phyloP scores from a whole-genome alignment of 2,329 filamentous ascomycete species.

The Nothomitra cinnamomea region DNA sequence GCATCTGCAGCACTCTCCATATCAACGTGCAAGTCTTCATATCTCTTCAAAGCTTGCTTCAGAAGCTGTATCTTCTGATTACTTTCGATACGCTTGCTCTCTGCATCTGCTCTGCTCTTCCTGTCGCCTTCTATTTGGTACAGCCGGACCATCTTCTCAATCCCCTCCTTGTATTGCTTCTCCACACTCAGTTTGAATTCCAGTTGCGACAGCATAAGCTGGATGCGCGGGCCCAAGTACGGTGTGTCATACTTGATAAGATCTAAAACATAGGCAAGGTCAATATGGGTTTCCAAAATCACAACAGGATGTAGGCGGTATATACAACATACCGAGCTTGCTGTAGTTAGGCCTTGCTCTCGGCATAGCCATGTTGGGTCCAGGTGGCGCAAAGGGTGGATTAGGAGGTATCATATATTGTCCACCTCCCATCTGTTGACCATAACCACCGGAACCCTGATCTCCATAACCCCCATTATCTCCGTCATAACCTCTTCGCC shows the following conservation, averaged over 20 bases:
- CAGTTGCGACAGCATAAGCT: slow-evolving; percentile 96
- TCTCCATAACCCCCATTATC: slow-evolving; percentile 49
- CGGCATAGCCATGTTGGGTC: slow-evolving; percentile 48
- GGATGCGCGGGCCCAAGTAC: slow-evolving; percentile 88
- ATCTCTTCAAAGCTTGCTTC: slow-evolving; percentile 90
- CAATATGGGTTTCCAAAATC: neutral
- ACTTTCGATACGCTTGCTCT: slow-evolving; percentile 78
- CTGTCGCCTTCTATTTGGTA: slow-evolving; percentile 96
- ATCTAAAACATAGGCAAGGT: slow-evolving; percentile 36
- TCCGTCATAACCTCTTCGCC: slow-evolving; percentile 31
- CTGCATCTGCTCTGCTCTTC: slow-evolving; percentile 86
- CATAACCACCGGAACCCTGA: slow-evolving; percentile 33
- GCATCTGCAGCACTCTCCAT: slow-evolving; percentile 59
- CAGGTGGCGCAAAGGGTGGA: slow-evolving; percentile 60
- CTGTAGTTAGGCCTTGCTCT: slow-evolving; percentile 80
- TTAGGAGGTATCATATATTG: slow-evolving; percentile 64
- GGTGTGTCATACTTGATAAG: slow-evolving; percentile 97
- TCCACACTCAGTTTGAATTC: slow-evolving; percentile 98
- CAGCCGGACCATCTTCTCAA: slow-evolving; percentile 97
- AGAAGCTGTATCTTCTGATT: slow-evolving; percentile 94
- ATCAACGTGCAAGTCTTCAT: slow-evolving; percentile 92
- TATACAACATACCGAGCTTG: slow-evolving; percentile 61
- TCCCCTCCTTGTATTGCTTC: slow-evolving; percentile 95
- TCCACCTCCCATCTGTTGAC: slow-evolving; percentile 43
- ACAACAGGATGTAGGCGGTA: neutral